A percentile compares a stretch with the other conserved stretches of the same genome.
phyloP scores from a whole-genome alignment of 1,284 basidiomycete species.

The Apiotrichum veenhuisii region DNA sequence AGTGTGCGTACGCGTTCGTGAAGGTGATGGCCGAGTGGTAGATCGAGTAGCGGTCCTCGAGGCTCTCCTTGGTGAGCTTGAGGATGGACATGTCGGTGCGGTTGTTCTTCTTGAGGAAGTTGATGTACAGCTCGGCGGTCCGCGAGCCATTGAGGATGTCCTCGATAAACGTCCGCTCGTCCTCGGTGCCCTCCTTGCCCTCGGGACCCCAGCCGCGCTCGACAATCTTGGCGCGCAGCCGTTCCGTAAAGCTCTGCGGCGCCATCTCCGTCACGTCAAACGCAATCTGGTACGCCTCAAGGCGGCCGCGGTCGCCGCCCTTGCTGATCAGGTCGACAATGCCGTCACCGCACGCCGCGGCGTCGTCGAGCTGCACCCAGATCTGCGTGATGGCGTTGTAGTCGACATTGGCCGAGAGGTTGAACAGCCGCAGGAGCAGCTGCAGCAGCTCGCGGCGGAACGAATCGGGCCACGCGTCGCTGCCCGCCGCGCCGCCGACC shows the following conservation, averaged over 20 bases:
- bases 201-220: slow-evolving; percentile 33
- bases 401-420: slow-evolving; percentile 62
- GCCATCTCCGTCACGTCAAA: slow-evolving; percentile 92
- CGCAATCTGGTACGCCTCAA: slow-evolving; percentile 86
- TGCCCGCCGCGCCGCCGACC: slow-evolving; percentile 57
- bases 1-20: slow-evolving; percentile 93
- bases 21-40: slow-evolving; percentile 93
- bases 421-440: slow-evolving; percentile 73
- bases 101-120: slow-evolving; percentile 91
- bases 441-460: slow-evolving; percentile 55
- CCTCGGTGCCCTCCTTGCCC: slow-evolving; percentile 59
- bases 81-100: slow-evolving; percentile 85
- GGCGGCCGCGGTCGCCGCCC: slow-evolving; percentile 50
- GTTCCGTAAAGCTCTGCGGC: slow-evolving; percentile 82
- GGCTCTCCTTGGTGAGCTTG: slow-evolving; percentile 81
- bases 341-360: slow-evolving; percentile 54
- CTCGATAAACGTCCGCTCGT: slow-evolving; percentile 42
- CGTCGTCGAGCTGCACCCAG: slow-evolving; percentile 77
- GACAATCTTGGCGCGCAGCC: slow-evolving; percentile 50
- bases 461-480: slow-evolving; percentile 41
- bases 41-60: slow-evolving; percentile 91
- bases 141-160: slow-evolving; percentile 79
- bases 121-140: slow-evolving; percentile 83
- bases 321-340: slow-evolving; percentile 44
- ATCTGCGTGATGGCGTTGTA: slow-evolving; percentile 77